These are phyloP conservation scores for Uromyces viciae-fabae DNA, from an alignment of 1,284 basidiomycete species.

Conservation along the genomic window DNA sequence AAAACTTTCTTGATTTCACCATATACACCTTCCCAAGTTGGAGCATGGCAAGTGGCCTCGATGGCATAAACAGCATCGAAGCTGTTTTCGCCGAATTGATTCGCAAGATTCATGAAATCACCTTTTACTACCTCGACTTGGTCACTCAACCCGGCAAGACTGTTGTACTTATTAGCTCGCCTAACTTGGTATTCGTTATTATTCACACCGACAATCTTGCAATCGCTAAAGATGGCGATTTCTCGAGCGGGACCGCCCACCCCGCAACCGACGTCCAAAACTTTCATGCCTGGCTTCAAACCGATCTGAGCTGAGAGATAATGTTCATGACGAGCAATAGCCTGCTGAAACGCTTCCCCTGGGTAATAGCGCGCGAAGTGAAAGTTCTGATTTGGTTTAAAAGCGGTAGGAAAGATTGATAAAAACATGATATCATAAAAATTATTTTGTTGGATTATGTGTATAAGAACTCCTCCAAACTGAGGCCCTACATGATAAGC, in stretches of 20 bases:
- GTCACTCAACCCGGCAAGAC: constrained; percentile 69
- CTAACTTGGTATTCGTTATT: constrained; percentile 96
- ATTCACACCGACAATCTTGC: constrained; percentile 81
- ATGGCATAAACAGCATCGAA: constrained; percentile 46
- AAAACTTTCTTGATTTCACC: constrained; percentile 42
- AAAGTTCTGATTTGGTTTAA: constrained; percentile 66
- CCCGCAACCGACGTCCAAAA: constrained; percentile 96
- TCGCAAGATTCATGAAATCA: constrained; percentile 41
- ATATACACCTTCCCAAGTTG: constrained; percentile 38
- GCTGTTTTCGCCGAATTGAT: constrained; percentile 40
- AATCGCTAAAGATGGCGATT: constrained; percentile 90
- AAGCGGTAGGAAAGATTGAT: background rate
- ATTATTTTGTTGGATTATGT: too few species aligned
- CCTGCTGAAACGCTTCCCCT: constrained; percentile 78
- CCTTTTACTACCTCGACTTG: constrained; percentile 74
- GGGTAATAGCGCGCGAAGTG: constrained; percentile 86
- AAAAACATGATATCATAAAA: too few species aligned
- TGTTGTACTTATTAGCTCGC: constrained; percentile 78
- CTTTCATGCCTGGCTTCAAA: constrained; percentile 82
- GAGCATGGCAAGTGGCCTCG: constrained; percentile 44
- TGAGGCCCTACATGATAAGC: background rate
- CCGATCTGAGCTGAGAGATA: constrained; percentile 84
- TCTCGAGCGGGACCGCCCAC: constrained; percentile 95
- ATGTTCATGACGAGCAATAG: constrained; percentile 92
- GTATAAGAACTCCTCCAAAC: too few species aligned